These are phyloP conservation scores for Clonostachys rhizophaga DNA, from an alignment of 2,329 filamentous ascomycete species.

Conservation along the genomic window DNA sequence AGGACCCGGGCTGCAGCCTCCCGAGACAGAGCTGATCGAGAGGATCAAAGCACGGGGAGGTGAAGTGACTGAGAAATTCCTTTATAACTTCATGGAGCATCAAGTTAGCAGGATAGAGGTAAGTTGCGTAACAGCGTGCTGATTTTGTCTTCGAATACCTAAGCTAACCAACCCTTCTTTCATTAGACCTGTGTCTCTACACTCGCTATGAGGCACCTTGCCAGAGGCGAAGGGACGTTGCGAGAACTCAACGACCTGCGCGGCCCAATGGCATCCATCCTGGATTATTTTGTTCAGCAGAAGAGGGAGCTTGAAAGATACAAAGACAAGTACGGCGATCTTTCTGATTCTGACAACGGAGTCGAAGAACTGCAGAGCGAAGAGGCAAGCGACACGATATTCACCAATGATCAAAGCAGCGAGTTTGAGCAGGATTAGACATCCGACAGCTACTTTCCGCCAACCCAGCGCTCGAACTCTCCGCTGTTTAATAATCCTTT, in stretches of 20 bases:
- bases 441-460: too few relatives aligned
- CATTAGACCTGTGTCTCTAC: constrained; percentile 74
- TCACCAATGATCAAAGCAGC: too few relatives aligned
- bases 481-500: too few relatives aligned
- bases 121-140: constrained; percentile 24
- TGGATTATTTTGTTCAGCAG: constrained; percentile 56
- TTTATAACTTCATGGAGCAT: constrained; percentile 88
- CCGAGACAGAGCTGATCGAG: constrained; percentile 80
- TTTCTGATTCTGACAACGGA: constrained; percentile 16
- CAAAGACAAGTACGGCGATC: constrained; percentile 45
- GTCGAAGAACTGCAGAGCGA: too few relatives aligned
- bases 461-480: too few relatives aligned
- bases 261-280: constrained; percentile 70
- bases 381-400: too few relatives aligned
- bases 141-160: background rate
- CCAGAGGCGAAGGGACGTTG: constrained; percentile 61
- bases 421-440: too few relatives aligned
- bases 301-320: constrained; percentile 61
- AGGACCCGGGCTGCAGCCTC: constrained; percentile 62
- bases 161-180: background rate
- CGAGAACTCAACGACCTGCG: constrained; percentile 66
- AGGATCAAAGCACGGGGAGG: constrained; percentile 62
- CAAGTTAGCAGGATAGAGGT: constrained; percentile 96
- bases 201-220: constrained; percentile 73
- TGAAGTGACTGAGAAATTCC: constrained; percentile 82